A percentile compares a stretch with the other conserved stretches of the same genome.
phyloP scores from a whole-genome alignment of 2,329 filamentous ascomycete genomes.

The Fusarium sp. region DNA sequence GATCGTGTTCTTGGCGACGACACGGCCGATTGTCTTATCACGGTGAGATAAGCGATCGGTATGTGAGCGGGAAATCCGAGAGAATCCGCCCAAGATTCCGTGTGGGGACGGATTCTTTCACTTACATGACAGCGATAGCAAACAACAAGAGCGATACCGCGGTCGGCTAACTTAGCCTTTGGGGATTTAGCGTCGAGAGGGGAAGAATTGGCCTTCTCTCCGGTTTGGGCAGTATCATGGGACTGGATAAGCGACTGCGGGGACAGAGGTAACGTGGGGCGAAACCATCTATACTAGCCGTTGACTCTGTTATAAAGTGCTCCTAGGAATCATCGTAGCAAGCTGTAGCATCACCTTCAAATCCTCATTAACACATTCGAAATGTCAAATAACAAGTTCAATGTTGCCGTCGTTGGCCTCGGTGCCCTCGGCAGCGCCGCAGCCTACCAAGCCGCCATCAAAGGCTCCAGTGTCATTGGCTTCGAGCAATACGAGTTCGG shows the following conservation, averaged over 20 bases:
- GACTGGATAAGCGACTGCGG: neutral
- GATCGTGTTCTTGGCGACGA: neutral
- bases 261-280: neutral
- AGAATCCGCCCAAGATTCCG: slow-evolving; percentile 22
- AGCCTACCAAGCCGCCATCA: slow-evolving; percentile 26
- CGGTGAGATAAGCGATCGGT: neutral
- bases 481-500: slow-evolving; percentile 46
- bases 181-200: neutral
- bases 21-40: neutral
- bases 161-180: neutral
- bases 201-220: neutral
- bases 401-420: slow-evolving; percentile 14
- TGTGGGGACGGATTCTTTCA: slow-evolving; percentile 2
- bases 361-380: rapidly evolving
- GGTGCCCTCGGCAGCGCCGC: slow-evolving; percentile 18
- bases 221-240: neutral
- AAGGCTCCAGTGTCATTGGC: slow-evolving; percentile 40
- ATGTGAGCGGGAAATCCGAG: neutral
- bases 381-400: slow-evolving; percentile 6
- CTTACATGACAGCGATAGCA: neutral
- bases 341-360: neutral
- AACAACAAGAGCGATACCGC: neutral
- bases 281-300: neutral
- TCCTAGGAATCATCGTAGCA: neutral
- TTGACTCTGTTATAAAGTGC: neutral